These are phyloP conservation scores for Comarum palustre DNA, from an alignment of 306 rosid species.

Conservation along the genomic window DNA sequence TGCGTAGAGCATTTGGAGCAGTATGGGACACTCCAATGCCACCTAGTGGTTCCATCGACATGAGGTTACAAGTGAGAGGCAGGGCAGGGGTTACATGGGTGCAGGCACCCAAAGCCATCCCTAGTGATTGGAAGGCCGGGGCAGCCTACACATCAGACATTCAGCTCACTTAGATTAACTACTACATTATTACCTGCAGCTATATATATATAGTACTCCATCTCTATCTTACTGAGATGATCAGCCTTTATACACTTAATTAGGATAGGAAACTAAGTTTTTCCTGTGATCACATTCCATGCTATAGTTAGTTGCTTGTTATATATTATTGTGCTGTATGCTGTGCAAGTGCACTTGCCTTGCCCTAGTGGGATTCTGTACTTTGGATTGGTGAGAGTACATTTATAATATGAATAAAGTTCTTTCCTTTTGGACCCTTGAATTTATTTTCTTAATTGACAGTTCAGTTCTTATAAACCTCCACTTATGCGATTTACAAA, in stretches of 20 bases:
- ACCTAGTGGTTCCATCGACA: constrained; percentile 42
- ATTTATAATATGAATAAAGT: constrained; percentile 17
- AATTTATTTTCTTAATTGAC: neutral
- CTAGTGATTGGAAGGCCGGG: constrained; percentile 69
- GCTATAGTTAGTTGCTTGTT: neutral
- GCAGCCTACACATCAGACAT: constrained; percentile 51
- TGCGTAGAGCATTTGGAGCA: constrained; percentile 64
- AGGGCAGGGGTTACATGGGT: constrained; percentile 46
- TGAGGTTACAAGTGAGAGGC: constrained; percentile 67
- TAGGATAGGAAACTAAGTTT: neutral
- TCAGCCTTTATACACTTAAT: neutral
- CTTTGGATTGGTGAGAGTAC: neutral
- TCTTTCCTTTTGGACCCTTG: neutral
- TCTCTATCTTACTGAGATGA: neutral
- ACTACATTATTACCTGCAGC: neutral
- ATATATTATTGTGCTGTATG: constrained; percentile 3
- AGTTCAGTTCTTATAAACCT: too few relatives aligned
- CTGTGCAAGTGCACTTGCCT: constrained; percentile 6
- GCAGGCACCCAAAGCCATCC: constrained; percentile 47
- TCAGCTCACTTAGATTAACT: constrained; percentile 45
- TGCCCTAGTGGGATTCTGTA: constrained; percentile 7
- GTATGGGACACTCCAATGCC: constrained; percentile 64
- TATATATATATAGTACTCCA: neutral
- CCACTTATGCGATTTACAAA: too few relatives aligned
- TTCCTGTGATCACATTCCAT: neutral